These are phyloP conservation scores for Aspergillus jensenii DNA, from an alignment of 2,329 filamentous ascomycete genomes.

Conservation along the genomic window DNA sequence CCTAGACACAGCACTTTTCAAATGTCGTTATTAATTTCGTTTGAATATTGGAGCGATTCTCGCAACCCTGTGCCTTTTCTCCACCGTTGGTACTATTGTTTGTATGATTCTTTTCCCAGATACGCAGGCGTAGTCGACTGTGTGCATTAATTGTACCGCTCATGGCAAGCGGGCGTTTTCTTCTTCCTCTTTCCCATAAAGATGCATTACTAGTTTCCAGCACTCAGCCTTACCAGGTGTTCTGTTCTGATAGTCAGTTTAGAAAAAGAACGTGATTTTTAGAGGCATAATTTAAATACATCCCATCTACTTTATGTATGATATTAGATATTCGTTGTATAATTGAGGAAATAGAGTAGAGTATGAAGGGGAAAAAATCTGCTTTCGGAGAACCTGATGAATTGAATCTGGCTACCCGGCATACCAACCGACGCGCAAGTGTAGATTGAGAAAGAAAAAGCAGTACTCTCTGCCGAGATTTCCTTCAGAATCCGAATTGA, in stretches of 20 bases:
- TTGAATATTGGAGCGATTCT: background rate
- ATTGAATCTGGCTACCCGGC: background rate
- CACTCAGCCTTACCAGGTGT: background rate
- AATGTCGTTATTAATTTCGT: background rate
- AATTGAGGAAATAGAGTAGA: background rate
- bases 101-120: slow-evolving; percentile 2
- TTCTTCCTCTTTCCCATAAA: background rate
- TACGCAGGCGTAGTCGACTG: slow-evolving; percentile 4
- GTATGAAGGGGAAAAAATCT: no score
- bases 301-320: background rate
- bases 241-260: background rate
- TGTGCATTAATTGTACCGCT: slow-evolving; percentile 2
- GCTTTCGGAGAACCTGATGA: background rate
- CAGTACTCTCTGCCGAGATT: background rate
- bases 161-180: slow-evolving; percentile 16
- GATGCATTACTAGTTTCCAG: background rate
- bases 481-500: background rate
- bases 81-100: background rate
- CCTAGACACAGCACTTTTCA: background rate
- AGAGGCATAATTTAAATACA: background rate
- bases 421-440: background rate
- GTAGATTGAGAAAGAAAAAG: background rate
- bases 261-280: background rate
- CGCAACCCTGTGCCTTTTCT: background rate
- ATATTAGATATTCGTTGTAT: background rate